phyloP scores from a whole-genome alignment of 2,329 filamentous ascomycete species.

The Cadophora malorum region DNA sequence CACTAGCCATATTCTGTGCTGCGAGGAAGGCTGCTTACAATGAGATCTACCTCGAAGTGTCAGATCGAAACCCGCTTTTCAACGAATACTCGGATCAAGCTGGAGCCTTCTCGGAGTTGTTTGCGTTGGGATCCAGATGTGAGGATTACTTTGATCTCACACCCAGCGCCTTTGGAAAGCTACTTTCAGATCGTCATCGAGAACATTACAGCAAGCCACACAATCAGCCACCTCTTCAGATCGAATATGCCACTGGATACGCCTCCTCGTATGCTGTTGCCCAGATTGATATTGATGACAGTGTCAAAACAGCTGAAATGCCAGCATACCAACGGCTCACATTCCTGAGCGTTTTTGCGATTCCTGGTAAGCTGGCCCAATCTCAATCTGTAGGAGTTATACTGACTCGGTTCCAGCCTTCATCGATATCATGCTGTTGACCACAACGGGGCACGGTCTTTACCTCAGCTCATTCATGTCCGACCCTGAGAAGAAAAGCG shows the following conservation, averaged over 20 bases:
- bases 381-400: too few relatives aligned
- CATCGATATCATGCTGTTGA: slow-evolving; percentile 19
- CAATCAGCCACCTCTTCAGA: slow-evolving; percentile 22
- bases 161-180: slow-evolving; percentile 20
- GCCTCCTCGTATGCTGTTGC: slow-evolving; percentile 19
- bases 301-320: not conserved
- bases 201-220: slow-evolving; percentile 19
- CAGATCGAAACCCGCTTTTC: slow-evolving; percentile 22
- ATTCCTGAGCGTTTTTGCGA: slow-evolving; percentile 20
- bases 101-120: slow-evolving; percentile 18
- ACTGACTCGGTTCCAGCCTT: slow-evolving; percentile 9
- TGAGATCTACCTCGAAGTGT: slow-evolving; percentile 22
- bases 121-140: slow-evolving; percentile 18
- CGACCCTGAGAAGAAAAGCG: not conserved
- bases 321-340: slow-evolving; percentile 20
- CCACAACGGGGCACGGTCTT: slow-evolving; percentile 17
- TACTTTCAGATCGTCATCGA: slow-evolving; percentile 20
- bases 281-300: slow-evolving; percentile 22
- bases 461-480: slow-evolving; percentile 22
- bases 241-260: slow-evolving; percentile 13
- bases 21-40: slow-evolving; percentile 19
- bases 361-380: not conserved
- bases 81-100: slow-evolving; percentile 22
- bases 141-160: slow-evolving; percentile 24
- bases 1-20: slow-evolving; percentile 18